A percentile compares a stretch with the other conserved stretches of the same genome.
Conservation (phyloP, 2,329 filamentous ascomycete species). For the Diplocarpon rosae region DNA sequence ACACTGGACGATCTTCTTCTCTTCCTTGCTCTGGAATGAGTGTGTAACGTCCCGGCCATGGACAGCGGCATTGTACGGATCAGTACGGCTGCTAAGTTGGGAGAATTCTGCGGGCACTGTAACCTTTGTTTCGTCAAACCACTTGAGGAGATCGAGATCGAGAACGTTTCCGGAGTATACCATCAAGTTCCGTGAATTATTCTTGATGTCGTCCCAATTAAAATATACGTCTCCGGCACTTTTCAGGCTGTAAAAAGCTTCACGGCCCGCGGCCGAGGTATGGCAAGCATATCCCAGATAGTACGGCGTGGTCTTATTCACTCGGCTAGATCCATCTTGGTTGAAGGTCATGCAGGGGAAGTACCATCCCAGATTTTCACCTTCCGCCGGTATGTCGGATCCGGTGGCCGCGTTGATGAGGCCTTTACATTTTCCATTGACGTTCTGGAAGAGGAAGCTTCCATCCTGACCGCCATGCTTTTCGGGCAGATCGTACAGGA, state of each 20-base stretch:
- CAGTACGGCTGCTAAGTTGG: slow-evolving; percentile 59
- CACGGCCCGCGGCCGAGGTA: slow-evolving; percentile 57
- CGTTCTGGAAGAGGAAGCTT: slow-evolving; percentile 96
- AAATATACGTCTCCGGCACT: slow-evolving; percentile 84
- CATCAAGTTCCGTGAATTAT: slow-evolving; percentile 77
- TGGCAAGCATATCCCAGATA: slow-evolving; percentile 87
- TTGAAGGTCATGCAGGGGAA: slow-evolving; percentile 89
- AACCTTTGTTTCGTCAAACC: slow-evolving; percentile 81
- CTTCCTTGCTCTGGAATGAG: slow-evolving; percentile 64
- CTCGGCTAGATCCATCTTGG: slow-evolving; percentile 75
- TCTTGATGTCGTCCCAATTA: slow-evolving; percentile 89
- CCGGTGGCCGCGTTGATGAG: slow-evolving; percentile 61
- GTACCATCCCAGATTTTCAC: slow-evolving; percentile 83
- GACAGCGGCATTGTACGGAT: slow-evolving; percentile 48
- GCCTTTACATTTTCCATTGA: slow-evolving; percentile 92
- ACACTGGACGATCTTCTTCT: slow-evolving; percentile 78
- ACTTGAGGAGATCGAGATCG: slow-evolving; percentile 76
- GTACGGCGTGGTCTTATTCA: slow-evolving; percentile 62
- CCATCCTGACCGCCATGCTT: slow-evolving; percentile 83
- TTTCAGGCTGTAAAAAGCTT: slow-evolving; percentile 63
- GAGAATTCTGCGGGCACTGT: slow-evolving; percentile 66
- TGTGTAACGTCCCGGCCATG: slow-evolving; percentile 84
- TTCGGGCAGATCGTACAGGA: slow-evolving; percentile 75
- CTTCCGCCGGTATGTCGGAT: slow-evolving; percentile 72
- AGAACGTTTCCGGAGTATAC: slow-evolving; percentile 92